phyloP scores from a whole-genome alignment of 2,329 filamentous ascomycete species.

The Fusarium caatingaense region DNA sequence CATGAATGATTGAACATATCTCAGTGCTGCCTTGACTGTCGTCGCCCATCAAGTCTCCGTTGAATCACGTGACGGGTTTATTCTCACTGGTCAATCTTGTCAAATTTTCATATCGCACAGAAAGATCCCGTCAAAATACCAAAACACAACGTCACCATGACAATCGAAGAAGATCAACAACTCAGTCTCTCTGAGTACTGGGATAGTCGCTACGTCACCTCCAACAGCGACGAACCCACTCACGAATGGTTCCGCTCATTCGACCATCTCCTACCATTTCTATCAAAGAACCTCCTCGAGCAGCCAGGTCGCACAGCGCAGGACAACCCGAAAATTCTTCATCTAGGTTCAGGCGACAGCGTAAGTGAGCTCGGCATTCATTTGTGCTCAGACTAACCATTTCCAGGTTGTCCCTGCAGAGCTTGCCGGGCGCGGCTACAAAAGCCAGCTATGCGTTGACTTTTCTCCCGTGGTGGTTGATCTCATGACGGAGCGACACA shows the following conservation, averaged over 20 bases:
- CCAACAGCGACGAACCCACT: not conserved
- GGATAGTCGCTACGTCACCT: not conserved
- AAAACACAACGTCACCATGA: not conserved
- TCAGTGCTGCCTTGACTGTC: too few species aligned
- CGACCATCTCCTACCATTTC: not conserved
- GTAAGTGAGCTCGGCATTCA: rapidly evolving
- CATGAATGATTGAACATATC: too few species aligned
- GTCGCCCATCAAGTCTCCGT: not conserved
- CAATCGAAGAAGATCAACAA: constrained; percentile 1
- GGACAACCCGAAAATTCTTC: not conserved
- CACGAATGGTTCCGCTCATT: constrained; percentile 3
- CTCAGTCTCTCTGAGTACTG: not conserved
- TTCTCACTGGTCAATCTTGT: not conserved
- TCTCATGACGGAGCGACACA: constrained; percentile 1
- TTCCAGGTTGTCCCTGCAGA: not conserved
- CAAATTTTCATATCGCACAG: not conserved
- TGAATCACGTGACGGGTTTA: not conserved
- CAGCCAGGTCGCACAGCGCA: not conserved
- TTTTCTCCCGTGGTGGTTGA: not conserved
- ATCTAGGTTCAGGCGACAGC: not conserved
- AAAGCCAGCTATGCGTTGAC: not conserved
- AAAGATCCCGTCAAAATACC: not conserved
- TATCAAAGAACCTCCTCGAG: not conserved
- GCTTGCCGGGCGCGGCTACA: not conserved
- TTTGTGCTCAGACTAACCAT: too few species aligned